A percentile compares a stretch with the other conserved stretches of the same genome.
phyloP scores from a whole-genome alignment of 2,329 filamentous ascomycete genomes.

The Exophiala oligosperma region DNA sequence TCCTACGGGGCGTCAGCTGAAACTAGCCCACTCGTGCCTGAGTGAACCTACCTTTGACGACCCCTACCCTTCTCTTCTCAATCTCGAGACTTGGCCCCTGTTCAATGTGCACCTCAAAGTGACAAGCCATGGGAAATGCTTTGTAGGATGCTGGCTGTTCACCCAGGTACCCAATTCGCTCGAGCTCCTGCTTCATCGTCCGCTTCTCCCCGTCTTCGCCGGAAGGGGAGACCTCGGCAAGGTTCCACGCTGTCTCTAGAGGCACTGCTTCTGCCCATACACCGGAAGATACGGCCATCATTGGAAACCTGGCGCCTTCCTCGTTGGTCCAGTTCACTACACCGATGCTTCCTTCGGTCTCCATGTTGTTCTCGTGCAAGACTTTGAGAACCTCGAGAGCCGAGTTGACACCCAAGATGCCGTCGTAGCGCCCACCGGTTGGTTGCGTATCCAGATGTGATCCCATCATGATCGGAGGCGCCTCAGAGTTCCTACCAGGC shows the following conservation, averaged over 20 bases:
- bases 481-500: conserved; percentile 58
- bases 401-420: conserved; percentile 72
- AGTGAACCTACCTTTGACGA: conserved; percentile 55
- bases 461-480: conserved; percentile 67
- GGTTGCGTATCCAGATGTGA: conserved; percentile 60
- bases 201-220: conserved; percentile 32
- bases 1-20: conserved; percentile 32
- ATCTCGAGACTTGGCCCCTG: conserved; percentile 75
- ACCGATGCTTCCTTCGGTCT: conserved; percentile 70
- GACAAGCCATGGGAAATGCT: conserved; percentile 67
- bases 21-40: neutral
- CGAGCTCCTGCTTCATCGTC: conserved; percentile 67
- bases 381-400: conserved; percentile 71
- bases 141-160: conserved; percentile 56
- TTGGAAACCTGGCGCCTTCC: conserved; percentile 77
- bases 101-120: conserved; percentile 85
- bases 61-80: conserved; percentile 64
- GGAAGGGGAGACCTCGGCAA: conserved; percentile 58
- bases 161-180: conserved; percentile 72
- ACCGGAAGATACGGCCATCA: conserved; percentile 71
- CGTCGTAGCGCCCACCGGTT: conserved; percentile 67
- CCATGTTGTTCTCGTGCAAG: conserved; percentile 65
- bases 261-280: conserved; percentile 73
- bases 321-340: conserved; percentile 82
- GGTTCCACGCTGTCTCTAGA: conserved; percentile 60